Evolutionary conservation across 805 yeast species (phyloP), one percentile per base, ranked within the genome.

Genomic region (Danielozyma ontarioensis): DNA sequence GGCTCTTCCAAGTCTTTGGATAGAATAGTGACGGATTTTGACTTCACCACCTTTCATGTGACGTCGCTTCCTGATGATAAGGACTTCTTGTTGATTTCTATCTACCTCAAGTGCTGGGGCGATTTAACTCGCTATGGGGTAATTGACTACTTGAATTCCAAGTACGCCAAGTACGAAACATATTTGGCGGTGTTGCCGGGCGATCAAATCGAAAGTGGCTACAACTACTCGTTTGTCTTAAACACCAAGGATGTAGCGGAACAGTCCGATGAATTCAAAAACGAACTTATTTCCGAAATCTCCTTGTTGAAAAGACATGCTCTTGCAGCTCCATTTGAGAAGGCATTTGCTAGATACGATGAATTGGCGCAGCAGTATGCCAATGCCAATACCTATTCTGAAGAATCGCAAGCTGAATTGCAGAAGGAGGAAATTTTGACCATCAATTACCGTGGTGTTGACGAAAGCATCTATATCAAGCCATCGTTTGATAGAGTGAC

Each of bases 401-500:
- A 66, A 44, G 72, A 66, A 34, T 46, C 66, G 31, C 70, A 64
- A 47, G 56, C 55, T 12, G 70, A 64, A 36, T 58, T 66, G 36
- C 60, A 61, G 29, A 68, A 71, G 22, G 80, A 78, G 41, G 74
- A 73, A 33, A 82, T 81, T 3, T 68, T 81, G 62, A 74, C 75
- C 15, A 70, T 93, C 36, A 78, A 83, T 57, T 90, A 93, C 64
- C 81, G 99, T 54, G 97, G 93, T 36, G 46, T 50, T 24, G 87
- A 83, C 48, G 99, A 93, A 59, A 76, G 88, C 36, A 87, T 93
- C 51, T 93, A 77, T 57, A 79, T 93, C 53, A 81, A 82, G 58
- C 95, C 99, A 4, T 79, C 94, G 22, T 86, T 82, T 54, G 99
- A 93, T 61, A 80, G 99, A 59, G 96, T 93, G 34, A 93, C 99